Evolutionary conservation across 2,329 filamentous ascomycete genomes (phyloP).

Genomic region (Pyricularia sp.): DNA sequence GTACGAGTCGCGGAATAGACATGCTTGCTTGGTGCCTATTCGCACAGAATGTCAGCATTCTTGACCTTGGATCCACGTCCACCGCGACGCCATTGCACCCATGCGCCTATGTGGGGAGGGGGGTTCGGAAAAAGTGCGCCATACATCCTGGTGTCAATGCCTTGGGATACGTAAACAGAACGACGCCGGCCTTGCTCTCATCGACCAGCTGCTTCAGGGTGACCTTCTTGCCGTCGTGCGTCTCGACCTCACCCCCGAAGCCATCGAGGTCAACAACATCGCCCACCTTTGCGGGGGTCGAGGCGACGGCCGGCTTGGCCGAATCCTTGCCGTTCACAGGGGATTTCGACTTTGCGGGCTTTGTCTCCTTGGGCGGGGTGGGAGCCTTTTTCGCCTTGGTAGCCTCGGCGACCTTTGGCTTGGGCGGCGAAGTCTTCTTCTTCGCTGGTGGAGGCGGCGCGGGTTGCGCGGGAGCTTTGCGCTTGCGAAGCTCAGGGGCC

Average conservation of each 20-base stretch:
- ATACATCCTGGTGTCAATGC: conserved; percentile 90
- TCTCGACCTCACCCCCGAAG: conserved; percentile 68
- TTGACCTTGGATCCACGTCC: background rate
- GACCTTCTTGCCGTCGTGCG: conserved; percentile 72
- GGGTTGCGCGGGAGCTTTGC: conserved; percentile 43
- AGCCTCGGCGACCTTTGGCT: conserved; percentile 15
- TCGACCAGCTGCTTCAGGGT: conserved; percentile 74
- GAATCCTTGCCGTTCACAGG: conserved; percentile 10
- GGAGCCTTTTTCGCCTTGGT: conserved; percentile 16
- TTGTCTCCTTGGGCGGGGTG: conserved; percentile 11
- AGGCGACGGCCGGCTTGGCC: conserved; percentile 13
- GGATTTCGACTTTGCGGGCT: conserved; percentile 15
- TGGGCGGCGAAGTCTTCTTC: conserved; percentile 22
- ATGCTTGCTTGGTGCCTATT: conserved; percentile 83
- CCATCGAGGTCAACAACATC: conserved; percentile 45
- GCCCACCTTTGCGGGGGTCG: conserved; percentile 35
- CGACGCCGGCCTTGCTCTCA: conserved; percentile 75
- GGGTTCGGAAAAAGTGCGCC: conserved; percentile 1
- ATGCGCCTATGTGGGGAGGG: background rate
- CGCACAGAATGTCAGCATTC: background rate
- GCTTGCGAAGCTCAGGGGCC: conserved; percentile 52
- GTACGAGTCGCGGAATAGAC: conserved; percentile 85
- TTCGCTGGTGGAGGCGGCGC: conserved; percentile 37
- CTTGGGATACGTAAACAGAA: conserved; percentile 92
- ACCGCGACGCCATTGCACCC: background rate